Conservation (phyloP, 768 basidiomycete genomes). For the Dacryopinax spathularia region DNA sequence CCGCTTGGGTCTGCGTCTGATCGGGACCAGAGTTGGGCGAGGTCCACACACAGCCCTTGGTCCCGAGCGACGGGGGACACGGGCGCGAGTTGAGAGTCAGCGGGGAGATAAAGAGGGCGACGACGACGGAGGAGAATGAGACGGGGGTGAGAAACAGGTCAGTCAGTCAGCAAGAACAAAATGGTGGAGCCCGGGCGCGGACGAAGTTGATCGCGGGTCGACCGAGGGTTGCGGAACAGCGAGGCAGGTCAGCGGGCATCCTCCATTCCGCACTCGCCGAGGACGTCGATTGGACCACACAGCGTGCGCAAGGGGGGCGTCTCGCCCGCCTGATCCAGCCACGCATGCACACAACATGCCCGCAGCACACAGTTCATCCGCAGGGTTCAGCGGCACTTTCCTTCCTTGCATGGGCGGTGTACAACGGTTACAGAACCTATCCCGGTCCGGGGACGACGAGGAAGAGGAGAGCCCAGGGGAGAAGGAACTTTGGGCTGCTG, state of each 20-base stretch:
- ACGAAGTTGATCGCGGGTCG: conserved; percentile 1
- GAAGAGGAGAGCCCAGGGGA: background rate
- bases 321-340: background rate
- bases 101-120: background rate
- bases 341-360: background rate
- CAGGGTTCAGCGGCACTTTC: background rate
- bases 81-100: too few species aligned
- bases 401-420: background rate
- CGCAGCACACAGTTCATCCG: background rate
- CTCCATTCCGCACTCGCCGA: background rate
- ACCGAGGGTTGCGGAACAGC: background rate
- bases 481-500: background rate
- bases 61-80: too few species aligned
- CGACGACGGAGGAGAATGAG: background rate
- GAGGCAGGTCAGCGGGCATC: background rate
- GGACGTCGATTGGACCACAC: background rate
- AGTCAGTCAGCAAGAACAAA: too few species aligned
- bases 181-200: too few species aligned
- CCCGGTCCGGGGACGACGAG: background rate
- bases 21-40: background rate
- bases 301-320: background rate
- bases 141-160: too few species aligned
- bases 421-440: background rate
- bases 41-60: background rate
- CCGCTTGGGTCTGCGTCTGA: background rate